Conservation (phyloP, 2,329 filamentous ascomycete genomes). For the Cladosporium cucumerinum region DNA sequence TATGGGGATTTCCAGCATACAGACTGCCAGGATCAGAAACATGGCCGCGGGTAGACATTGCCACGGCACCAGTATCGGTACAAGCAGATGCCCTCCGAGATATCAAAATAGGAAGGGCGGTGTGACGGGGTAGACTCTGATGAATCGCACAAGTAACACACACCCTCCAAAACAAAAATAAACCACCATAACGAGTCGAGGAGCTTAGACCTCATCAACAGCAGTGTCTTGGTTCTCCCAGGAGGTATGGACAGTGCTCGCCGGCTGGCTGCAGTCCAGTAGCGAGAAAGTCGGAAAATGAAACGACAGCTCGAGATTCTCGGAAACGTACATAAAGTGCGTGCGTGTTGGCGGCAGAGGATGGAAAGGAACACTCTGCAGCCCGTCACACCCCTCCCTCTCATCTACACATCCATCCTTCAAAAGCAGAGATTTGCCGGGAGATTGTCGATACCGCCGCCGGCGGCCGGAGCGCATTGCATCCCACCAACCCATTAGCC, state of each 20-base stretch:
- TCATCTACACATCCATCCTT: background rate
- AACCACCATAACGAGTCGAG: background rate
- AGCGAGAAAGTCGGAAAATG: background rate
- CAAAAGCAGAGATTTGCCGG: background rate
- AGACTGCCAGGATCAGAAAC: background rate
- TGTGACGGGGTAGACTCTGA: background rate
- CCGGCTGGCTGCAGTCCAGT: background rate
- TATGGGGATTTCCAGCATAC: background rate
- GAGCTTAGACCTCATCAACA: background rate
- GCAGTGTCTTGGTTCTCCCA: background rate
- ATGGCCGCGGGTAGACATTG: background rate
- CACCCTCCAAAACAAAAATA: background rate
- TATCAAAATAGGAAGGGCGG: background rate
- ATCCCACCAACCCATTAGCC: background rate
- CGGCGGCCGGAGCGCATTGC: background rate
- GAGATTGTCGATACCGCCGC: background rate
- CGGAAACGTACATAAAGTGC: background rate
- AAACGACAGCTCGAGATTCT: background rate
- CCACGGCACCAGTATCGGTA: background rate
- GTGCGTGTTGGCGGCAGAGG: background rate
- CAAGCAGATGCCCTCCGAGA: background rate
- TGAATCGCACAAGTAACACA: background rate
- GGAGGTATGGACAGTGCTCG: background rate
- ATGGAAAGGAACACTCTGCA: background rate
- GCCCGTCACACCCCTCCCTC: background rate